phyloP scores from a whole-genome alignment of 352 stramenopile species.

The Phytophthora nicotianae region DNA sequence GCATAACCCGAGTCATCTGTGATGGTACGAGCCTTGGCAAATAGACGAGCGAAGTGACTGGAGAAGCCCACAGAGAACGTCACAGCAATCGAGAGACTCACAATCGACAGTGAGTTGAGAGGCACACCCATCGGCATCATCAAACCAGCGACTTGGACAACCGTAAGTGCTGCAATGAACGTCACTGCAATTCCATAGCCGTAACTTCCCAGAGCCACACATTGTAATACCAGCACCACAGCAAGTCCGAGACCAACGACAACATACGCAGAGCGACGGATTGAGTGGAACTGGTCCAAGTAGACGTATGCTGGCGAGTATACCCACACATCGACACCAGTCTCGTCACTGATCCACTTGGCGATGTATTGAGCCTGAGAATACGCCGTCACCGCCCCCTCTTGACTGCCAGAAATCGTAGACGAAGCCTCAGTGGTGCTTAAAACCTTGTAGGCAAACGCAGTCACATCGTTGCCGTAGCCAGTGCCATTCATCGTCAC shows the following conservation, averaged over 20 bases:
- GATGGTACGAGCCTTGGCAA: conserved; percentile 46
- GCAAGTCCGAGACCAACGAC: conserved; percentile 52
- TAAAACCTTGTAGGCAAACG: conserved; percentile 73
- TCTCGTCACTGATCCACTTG: conserved; percentile 69
- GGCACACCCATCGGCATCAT: conserved; percentile 67
- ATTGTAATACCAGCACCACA: conserved; percentile 56
- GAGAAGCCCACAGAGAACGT: conserved; percentile 84
- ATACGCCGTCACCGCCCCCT: conserved; percentile 52
- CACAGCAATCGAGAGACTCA: conserved; percentile 79
- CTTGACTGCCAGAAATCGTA: conserved; percentile 30
- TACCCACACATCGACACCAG: conserved; percentile 70
- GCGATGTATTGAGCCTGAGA: conserved; percentile 62
- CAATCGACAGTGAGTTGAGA: conserved; percentile 84
- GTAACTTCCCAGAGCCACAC: conserved; percentile 51
- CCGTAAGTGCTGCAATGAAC: conserved; percentile 49
- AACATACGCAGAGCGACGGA: conserved; percentile 57
- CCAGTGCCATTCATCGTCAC: conserved; percentile 56
- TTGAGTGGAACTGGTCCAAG: conserved; percentile 73
- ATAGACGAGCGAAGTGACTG: conserved; percentile 72
- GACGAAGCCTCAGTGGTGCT: conserved; percentile 28
- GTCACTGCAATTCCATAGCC: conserved; percentile 56
- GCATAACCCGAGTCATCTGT: conserved; percentile 25
- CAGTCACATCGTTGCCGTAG: conserved; percentile 58
- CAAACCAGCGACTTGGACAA: conserved; percentile 63
- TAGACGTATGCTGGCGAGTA: conserved; percentile 69